Evolutionary conservation across 805 yeast genomes (phyloP).

Genomic region (Saccharomyces kudriavzevii): DNA sequence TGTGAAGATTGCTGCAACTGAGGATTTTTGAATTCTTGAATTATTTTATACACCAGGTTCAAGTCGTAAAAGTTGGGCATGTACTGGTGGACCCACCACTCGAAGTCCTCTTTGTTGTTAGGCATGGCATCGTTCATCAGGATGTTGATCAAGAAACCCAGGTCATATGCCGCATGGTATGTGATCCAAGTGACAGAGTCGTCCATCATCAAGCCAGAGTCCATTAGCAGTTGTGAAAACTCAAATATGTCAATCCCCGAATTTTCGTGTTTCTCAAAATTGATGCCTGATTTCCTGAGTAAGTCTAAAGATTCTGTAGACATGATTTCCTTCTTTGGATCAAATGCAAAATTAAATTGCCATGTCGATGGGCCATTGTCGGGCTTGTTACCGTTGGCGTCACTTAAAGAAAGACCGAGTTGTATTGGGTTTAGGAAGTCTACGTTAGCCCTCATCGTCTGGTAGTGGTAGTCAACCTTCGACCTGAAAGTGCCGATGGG

Average conservation of each 20-base stretch:
- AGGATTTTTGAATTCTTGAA: conserved; percentile 21
- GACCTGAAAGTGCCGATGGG: conserved; percentile 91
- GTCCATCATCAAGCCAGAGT: conserved; percentile 77
- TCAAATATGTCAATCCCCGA: conserved; percentile 72
- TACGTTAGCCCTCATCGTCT: conserved; percentile 84
- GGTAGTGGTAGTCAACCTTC: conserved; percentile 89
- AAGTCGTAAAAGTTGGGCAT: conserved; percentile 83
- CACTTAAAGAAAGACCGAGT: conserved; percentile 70
- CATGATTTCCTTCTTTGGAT: conserved; percentile 71
- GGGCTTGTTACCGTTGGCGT: conserved; percentile 60
- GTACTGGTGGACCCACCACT: conserved; percentile 57
- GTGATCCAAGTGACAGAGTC: conserved; percentile 71
- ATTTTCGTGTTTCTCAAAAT: conserved; percentile 63
- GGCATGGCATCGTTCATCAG: conserved; percentile 75
- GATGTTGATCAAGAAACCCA: conserved; percentile 78
- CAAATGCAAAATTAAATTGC: conserved; percentile 91
- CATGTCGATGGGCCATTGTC: conserved; percentile 70
- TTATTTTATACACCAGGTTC: conserved; percentile 42
- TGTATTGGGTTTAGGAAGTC: conserved; percentile 83
- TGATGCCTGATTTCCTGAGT: conserved; percentile 72
- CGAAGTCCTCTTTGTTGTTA: conserved; percentile 66
- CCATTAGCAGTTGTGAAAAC: conserved; percentile 77
- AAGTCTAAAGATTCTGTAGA: conserved; percentile 78
- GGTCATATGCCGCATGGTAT: conserved; percentile 89
- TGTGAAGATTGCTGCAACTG: conserved; percentile 9